Base-by-base conservation (phyloP, 768 basidiomycete species). In the Suillus hirtellus region DNA sequence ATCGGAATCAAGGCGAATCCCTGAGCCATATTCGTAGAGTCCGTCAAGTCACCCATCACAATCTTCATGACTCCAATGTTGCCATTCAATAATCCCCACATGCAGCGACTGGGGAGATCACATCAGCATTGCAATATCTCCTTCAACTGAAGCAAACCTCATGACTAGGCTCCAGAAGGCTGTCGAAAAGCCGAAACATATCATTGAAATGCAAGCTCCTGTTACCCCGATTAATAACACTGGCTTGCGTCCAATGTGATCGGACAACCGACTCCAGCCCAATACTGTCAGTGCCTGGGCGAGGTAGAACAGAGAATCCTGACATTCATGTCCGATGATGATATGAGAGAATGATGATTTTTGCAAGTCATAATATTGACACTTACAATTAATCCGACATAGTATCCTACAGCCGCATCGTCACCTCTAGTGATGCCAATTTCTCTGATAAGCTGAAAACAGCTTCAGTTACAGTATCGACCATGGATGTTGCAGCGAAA, bases 51-150 rank as follows among this genome's bases (percentile, higher is more conserved):
- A 1, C 82, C 88, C 75, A 90, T 82, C 67, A 85, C 83, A 68
- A 84, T 87, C 71, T 89, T 90, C 78, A 89, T 85, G 24, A 89
- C 86, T 12, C 83, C 86, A 14, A 85, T 81, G 66, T 87, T 87
- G 46, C 87, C 88, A 66, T 88, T 87, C 19, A 89, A 74, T 61
- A 86, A 71, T 4, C 88, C 87, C 82, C 84, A 40, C 47, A 60
- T 65, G 65, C 89, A 90, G 21, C 89, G 89, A 38, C 77, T 76
- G 59, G 67, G 47, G 34, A 17, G 27, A 54, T 5, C 19, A 59
- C 19, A 0, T 68, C 31, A 72, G 67, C 10, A 65, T 60, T 14
- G 5, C 60, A 38, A 52, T 2, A 27, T 1, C 40, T 11, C 53
- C 5, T 17, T 10, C 15, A 40, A 21, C 34, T 27, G 21, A 60